Base-by-base conservation (phyloP, 257 asterid species). In the Mentha longifolia region DNA sequence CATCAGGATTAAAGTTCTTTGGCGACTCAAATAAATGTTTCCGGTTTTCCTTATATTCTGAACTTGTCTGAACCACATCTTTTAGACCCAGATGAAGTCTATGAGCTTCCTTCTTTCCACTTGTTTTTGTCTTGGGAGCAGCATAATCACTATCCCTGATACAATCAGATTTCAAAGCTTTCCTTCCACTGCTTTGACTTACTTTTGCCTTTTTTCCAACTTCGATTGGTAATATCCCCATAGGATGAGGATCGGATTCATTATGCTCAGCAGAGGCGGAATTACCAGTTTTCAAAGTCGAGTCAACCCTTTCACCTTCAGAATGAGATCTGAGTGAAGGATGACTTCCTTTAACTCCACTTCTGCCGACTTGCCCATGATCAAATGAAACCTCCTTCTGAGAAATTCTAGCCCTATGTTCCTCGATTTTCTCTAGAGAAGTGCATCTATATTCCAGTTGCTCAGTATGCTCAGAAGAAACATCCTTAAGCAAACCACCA, bases 181-280 rank as follows among this genome's bases (percentile, higher is more conserved):
- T 43, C 72, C 80, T 87, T 65, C 74, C 84, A 62, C 79, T 80
- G 76, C 72, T 79, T 73, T 77, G 85, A 78, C 79, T 75, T 65
- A 74, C 81, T 71, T 82, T 86, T 7, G 73, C 64, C 71, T 80
- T 87, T 72, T 80, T 87, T 70, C 83, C 83, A 61, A 85, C 85
- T 67, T 80, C 85, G 68, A 62, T 43, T 61, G 84, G 56, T 16
- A 75, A 61, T 79, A 76, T 83, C 75, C 78, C 82, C 65, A 63
- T 54, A 16, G 77, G 67, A 58, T 9, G 78, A 67, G 79, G 55
- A 70, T 64, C 70, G 47, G 67, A 61, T 43, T 75, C 83, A 71
- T 77, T 76, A 15, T 63, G 80, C 69, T 72, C 83, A 68, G 68
- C 75, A 56, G 83, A 77, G 58, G 71, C n/a, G 46, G 78, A 75